phyloP scores from a whole-genome alignment of 352 stramenopile genomes.

The Globisporangium lucens region DNA sequence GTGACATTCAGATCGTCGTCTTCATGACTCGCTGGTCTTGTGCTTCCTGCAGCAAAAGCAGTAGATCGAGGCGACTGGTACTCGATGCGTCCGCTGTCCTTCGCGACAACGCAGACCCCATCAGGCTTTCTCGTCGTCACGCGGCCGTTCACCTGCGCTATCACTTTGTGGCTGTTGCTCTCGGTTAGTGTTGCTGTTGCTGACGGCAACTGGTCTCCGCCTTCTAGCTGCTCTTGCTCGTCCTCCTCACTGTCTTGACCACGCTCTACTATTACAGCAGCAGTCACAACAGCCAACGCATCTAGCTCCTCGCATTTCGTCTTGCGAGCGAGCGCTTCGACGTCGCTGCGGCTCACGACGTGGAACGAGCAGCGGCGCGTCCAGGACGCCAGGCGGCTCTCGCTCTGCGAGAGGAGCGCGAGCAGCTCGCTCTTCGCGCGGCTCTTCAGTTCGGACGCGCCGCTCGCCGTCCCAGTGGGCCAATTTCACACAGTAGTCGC shows the following conservation, averaged over 20 bases:
- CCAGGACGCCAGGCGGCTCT: constrained; percentile 29
- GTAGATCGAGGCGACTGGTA: constrained; percentile 25
- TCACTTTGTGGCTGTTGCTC: constrained; percentile 28
- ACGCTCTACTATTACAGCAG: neutral
- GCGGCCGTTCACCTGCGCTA: constrained; percentile 68
- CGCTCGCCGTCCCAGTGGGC: constrained; percentile 19
- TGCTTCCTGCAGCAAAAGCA: neutral
- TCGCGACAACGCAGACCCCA: constrained; percentile 47
- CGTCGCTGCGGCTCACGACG: constrained; percentile 34
- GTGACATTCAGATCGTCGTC: constrained; percentile 60
- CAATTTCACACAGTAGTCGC: neutral
- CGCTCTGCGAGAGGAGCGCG: too few relatives aligned
- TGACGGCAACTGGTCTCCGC: neutral
- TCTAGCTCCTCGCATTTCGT: constrained; percentile 17
- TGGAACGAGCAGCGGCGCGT: constrained; percentile 34
- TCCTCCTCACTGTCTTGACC: neutral
- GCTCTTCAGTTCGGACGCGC: constrained; percentile 31
- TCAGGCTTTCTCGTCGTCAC: constrained; percentile 46
- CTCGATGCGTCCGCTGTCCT: constrained; percentile 73
- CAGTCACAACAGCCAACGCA: neutral
- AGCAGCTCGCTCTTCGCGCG: constrained; percentile 19
- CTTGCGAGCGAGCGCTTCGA: constrained; percentile 28
- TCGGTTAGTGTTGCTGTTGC: constrained; percentile 3
- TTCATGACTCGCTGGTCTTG: constrained; percentile 18
- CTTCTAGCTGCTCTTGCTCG: neutral